Evolutionary conservation across 345 rosid species (phyloP), one percentile per base, ranked within the genome.

Genomic region (Laguncularia racemosa): DNA sequence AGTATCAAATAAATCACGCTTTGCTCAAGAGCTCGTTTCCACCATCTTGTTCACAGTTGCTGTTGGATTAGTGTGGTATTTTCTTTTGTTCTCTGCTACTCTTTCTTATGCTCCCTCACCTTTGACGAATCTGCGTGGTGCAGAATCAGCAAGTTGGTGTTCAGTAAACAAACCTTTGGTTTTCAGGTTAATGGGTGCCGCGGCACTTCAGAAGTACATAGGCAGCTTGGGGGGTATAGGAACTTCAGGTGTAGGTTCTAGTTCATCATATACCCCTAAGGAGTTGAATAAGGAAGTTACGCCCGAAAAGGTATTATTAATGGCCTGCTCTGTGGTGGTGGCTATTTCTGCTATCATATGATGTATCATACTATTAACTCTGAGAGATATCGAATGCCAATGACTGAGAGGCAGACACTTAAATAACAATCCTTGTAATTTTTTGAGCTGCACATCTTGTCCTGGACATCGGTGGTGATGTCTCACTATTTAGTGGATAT

Each of bases 221-320:
- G 97, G 96, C 55, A 81, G 92, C 76, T 73, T 89, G 60, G 97
- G 99, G 65, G 98, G 98, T 57, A 92, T 92, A 57, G 98, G 99
- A 71, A 55, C 97, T 65, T 89, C 99, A 51, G 95, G 97, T 52
- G 97, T 89, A 69, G 97, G 97, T 61, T 93, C 99, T 44, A 85
- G 90, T 71, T 89, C 97, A 66, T 87, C 97, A 40, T 93, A 87
- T 78, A 20, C 97, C 49, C 85, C 89, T 20, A 93, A 92, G 70
- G 96, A 92, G 51, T 60, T 81, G 64, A 92, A 89, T 75, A 92
- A 92, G 77, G 98, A 92, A 78, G 81, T 92, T 64, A 84, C 59
- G 55, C 98, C 98, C 4, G 98, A 92, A 76, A 92, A 92, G 96
- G 98, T 85, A 74, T 50, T 28, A 13, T 58, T 28, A 13, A 14